Base-by-base conservation (phyloP, 108 stramenopile genomes). In the Skeletonema menzelii region DNA sequence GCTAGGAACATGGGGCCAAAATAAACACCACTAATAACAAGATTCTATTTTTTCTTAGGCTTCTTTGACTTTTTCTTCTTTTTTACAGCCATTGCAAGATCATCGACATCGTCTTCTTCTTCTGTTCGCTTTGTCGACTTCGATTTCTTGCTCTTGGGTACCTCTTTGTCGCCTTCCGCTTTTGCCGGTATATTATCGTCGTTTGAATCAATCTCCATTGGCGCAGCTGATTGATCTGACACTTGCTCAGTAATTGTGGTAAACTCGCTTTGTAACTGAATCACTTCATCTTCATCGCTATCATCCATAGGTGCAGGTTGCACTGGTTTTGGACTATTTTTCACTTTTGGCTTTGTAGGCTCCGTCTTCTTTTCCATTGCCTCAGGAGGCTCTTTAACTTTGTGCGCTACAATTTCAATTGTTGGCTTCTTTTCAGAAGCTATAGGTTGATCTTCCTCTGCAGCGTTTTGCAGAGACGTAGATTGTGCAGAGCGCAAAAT, bases 181-280 rank as follows among this genome's bases (percentile, higher is more conserved):
- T 22, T 4, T 27, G 46, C 37, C 7, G 38, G 20, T 20, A 15
- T 37, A 37, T 12, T 37, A 37, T 12, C 4, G 7, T 72, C 59
- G 20, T 19, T 34, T 0, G n/a, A 17, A 19, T 40, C 30, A 30
- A 56, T 22, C 53, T 14, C 49, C 42, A 22, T 27, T 22, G 35
- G 15, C 8, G 37, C 37, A 26, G 8, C 3, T 27, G 46, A 27
- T 34, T 67, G 64, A 19, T n/a, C 19, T n/a, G 38, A 30, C 14
- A 13, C 31, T 8, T 71, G 46, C 32, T 35, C 66, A 47, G 34
- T 17, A 26, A 60, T 44, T 6, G 46, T 8, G 42, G 66, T 62
- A 76, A 93, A 93, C 62, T 93, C 92, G 62, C 85, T 88, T 27
- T 75, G 65, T 26, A 94, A 63, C 42, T 84, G 76, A n/a, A 85